Conservation (phyloP, 1,284 basidiomycete species). For the Trametes hirsuta region DNA sequence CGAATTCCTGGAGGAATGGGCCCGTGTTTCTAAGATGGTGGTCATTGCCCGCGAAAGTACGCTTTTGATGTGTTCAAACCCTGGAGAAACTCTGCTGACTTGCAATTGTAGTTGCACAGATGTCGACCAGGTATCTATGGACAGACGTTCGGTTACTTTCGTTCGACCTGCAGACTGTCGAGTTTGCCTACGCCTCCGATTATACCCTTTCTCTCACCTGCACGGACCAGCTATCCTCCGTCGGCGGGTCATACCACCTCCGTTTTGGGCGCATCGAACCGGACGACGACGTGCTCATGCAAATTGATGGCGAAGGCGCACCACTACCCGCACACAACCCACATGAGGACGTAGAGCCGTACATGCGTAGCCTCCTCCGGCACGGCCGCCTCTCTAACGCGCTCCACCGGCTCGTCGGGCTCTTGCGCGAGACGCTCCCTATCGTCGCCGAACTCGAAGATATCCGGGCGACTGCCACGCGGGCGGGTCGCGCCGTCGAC, state of each 20-base stretch:
- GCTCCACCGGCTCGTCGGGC: conserved; percentile 61
- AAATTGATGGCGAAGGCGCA: conserved; percentile 14
- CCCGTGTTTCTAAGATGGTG: conserved; percentile 87
- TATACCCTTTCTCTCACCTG: conserved; percentile 77
- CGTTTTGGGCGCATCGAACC: conserved; percentile 61
- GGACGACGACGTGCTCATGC: conserved; percentile 15
- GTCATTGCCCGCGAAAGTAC: conserved; percentile 87
- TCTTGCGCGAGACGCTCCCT: conserved; percentile 75
- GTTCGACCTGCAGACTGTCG: conserved; percentile 89
- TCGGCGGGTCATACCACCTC: conserved; percentile 71
- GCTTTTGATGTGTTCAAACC: not conserved
- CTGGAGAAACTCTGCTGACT: conserved; percentile 4
- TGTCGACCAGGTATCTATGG: conserved; percentile 74
- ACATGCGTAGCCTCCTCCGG: conserved; percentile 63
- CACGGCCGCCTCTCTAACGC: conserved; percentile 66
- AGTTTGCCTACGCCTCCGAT: conserved; percentile 76
- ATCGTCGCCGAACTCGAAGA: conserved; percentile 71
- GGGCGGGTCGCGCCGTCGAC: conserved; percentile 52
- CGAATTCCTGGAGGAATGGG: conserved; percentile 90
- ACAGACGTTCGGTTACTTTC: conserved; percentile 77
- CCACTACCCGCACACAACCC: conserved; percentile 52
- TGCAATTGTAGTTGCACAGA: conserved; percentile 68
- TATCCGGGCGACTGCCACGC: conserved; percentile 47
- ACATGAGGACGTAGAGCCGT: conserved; percentile 74
- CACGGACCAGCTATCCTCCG: conserved; percentile 67